Conservation (phyloP, 2,329 filamentous ascomycete genomes). For the Xylariaceae sp. region DNA sequence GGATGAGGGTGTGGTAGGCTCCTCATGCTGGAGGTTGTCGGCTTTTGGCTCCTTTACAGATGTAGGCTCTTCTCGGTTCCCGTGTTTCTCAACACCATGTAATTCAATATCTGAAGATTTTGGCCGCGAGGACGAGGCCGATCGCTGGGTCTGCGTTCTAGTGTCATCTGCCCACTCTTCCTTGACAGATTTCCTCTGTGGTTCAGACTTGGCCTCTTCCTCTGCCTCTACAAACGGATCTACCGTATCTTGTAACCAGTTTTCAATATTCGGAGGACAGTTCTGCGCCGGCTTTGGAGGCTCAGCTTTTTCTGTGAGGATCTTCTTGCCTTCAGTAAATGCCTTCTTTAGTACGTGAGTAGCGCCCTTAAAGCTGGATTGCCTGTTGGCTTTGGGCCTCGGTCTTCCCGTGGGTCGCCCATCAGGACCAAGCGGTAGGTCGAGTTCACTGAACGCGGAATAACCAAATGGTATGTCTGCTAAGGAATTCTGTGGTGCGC, state of each 20-base stretch:
- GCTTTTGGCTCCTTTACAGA: constrained; percentile 10
- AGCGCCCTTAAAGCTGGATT: constrained; percentile 54
- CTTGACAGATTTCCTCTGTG: constrained; percentile 30
- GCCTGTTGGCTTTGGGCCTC: constrained; percentile 47
- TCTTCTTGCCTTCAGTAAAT: constrained; percentile 60
- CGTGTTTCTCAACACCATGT: constrained; percentile 9
- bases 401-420: constrained; percentile 37
- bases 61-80: constrained; percentile 7
- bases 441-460: constrained; percentile 63
- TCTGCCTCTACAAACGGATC: constrained; percentile 55
- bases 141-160: constrained; percentile 19
- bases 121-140: constrained; percentile 16
- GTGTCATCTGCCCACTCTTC: constrained; percentile 31
- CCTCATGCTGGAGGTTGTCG: constrained; percentile 24
- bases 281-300: constrained; percentile 46
- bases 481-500: constrained; percentile 45
- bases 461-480: constrained; percentile 61
- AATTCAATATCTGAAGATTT: constrained; percentile 7
- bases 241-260: constrained; percentile 59
- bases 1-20: constrained; percentile 29
- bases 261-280: constrained; percentile 60
- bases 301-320: constrained; percentile 57
- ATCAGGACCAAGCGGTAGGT: constrained; percentile 48
- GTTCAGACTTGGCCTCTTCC: constrained; percentile 13
- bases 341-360: constrained; percentile 63